Evolutionary conservation across 2,329 filamentous ascomycete species (phyloP), one percentile per base, ranked within the genome.

Genomic region (Fusarium anthophilum): DNA sequence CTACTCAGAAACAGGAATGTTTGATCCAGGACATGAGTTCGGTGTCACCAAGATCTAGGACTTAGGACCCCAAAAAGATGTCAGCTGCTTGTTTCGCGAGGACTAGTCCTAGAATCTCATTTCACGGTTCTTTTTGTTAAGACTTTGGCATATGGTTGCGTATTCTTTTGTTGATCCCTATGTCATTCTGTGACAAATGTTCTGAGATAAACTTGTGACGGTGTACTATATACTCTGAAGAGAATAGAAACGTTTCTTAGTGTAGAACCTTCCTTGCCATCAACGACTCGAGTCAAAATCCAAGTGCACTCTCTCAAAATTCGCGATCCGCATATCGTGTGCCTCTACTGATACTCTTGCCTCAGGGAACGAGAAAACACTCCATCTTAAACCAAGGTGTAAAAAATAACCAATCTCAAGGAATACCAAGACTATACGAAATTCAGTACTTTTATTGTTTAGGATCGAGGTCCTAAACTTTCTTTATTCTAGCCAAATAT

Each of bases 401-500:
- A 35, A 26, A 26, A 26, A 18, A 26, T 14, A 53, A 37, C n/a
- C 32, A 37, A 37, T 37, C 30, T 17, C 4, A 22, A 15, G n/a
- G 18, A 7, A 17, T 26, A 37, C n/a, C 15, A 37, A 53, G 13
- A 5, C 18, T 37, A 53, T 37, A 24, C 32, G 18, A 37, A 53
- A 53, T 37, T 15, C n/a, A 22, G n/a, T 37, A 15, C 13, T 37
- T 53, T 53, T 53, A 22, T 37, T 24, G 18, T 15, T 35, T 26
- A 37, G n/a, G n/a, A 53, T 37, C 13, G 18, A 17, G 50, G 13
- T 26, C 50, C 30, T 37, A 20, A 20, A 35, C 9, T 3, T 26
- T 37, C 18, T 53, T 26, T 32, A 24, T 37, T 24, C 30, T 53
- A 53, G 30, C 61, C 79, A 57, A 83, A 79, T 58, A 89, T 85